These are phyloP conservation scores for Didymella pinodella DNA, from an alignment of 2,329 filamentous ascomycete genomes.

Conservation along the genomic window DNA sequence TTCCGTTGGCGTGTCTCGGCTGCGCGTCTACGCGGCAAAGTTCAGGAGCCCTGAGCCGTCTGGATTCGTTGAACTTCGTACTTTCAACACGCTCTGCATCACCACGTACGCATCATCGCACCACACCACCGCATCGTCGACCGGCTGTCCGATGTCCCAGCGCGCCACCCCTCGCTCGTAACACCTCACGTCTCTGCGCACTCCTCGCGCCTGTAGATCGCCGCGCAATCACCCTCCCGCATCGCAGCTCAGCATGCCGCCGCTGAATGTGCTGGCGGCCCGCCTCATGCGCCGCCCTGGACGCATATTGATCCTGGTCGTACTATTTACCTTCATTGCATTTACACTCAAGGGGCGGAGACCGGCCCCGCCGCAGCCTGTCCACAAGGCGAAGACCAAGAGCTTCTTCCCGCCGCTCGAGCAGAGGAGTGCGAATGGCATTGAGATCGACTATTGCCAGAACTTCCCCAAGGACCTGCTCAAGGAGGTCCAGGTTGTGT, in stretches of 20 bases:
- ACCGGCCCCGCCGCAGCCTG: constrained; percentile 24
- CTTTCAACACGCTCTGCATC: constrained; percentile 10
- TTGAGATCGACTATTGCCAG: constrained; percentile 50
- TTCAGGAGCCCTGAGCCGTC: constrained; percentile 4
- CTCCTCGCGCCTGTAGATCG: constrained; percentile 1
- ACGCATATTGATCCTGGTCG: constrained; percentile 42
- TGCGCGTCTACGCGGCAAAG: constrained; percentile 14
- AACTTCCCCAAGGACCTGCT: constrained; percentile 53
- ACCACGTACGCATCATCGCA: constrained; percentile 13
- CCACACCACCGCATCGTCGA: constrained; percentile 11
- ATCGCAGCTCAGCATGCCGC: constrained; percentile 22
- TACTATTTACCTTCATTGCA: constrained; percentile 45
- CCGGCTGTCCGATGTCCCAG: constrained; percentile 20
- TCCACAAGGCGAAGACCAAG: constrained; percentile 45
- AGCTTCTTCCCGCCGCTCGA: constrained; percentile 49
- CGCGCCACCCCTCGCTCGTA: constrained; percentile 9
- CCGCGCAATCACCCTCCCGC: constrained; percentile 1
- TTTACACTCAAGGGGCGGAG: constrained; percentile 40
- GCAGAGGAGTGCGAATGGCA: constrained; percentile 37
- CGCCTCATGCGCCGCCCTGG: constrained; percentile 42
- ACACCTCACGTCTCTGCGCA: constrained; percentile 2
- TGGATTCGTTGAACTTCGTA: constrained; percentile 12
- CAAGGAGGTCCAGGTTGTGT: constrained; percentile 55
- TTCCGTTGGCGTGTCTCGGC: constrained; percentile 10
- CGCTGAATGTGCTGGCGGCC: constrained; percentile 39